Base-by-base conservation (phyloP, 2,329 filamentous ascomycete species). In the Epichloe amarillans region DNA sequence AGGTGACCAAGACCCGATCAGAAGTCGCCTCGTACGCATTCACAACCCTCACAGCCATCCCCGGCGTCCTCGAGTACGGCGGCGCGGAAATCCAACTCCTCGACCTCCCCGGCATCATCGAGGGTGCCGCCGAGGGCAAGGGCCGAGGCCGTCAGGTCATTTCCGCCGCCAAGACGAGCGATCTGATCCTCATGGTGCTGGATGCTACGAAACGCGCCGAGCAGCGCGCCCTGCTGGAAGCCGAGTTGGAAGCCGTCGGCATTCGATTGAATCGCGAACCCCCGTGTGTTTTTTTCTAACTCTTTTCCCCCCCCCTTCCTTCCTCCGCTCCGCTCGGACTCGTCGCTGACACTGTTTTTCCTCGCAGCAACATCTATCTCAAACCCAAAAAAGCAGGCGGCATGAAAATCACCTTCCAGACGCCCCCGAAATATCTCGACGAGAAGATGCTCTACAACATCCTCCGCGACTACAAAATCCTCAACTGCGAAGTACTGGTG, bases 371-470 rank as follows among this genome's bases (percentile, higher is more conserved):
- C 67, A 97, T 98, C 68, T 97, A 97, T 65, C 79, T 98, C 52
- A 98, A 98, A 69, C 76, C 76, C 26, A 98, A 98, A 69, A 95
- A 93, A 64, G 89, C 91, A 0, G 93, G 93, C 51, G 93, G 94
- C 53, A 93, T 98, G 88, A 98, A 98, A 70, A 96, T 98, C 64
- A 97, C 87, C 15, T 98, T 98, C 70, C 84, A 89, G 62, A 71
- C 81, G 4, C 86, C 93, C 3, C 91, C 93, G 4, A 97, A 97
- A 68, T 72, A 85, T 53, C 74, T 98, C 52, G 93, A 98, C 68
- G 91, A 98, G 68, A 96, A 94, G 72, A 95, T 98, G 87, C 76
- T 98, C 53, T 95, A 84, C 75, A 96, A 95, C 72, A 96, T 98
- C 63, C 76, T 98, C 47, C 85, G 88, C 58, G 93, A 98, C 75